These are phyloP conservation scores for Pichia sp. DNA, from an alignment of 1,139 yeast genomes.

Conservation along the genomic window DNA sequence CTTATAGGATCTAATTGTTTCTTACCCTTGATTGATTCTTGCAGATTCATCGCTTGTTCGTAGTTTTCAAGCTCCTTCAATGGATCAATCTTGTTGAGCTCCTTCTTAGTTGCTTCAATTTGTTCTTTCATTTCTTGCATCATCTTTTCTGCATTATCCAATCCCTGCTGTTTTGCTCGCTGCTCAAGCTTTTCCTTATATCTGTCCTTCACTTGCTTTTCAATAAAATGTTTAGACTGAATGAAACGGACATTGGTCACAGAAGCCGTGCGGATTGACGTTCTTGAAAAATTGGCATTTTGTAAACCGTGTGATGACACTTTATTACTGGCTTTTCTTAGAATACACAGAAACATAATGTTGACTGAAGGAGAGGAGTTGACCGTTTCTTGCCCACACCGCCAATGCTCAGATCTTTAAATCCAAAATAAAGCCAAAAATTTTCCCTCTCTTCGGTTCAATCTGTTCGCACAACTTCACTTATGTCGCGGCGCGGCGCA, in stretches of 20 bases:
- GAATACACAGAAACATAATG: no score
- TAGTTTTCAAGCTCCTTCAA: constrained; percentile 55
- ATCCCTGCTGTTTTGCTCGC: constrained; percentile 42
- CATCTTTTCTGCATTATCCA: constrained; percentile 49
- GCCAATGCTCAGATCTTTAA: no score
- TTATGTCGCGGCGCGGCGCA: no score
- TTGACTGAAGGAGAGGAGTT: no score
- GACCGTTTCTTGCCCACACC: no score
- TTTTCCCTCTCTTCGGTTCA: no score
- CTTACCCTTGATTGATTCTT: constrained; percentile 18
- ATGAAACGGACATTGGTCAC: constrained; percentile 21
- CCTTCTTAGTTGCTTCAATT: constrained; percentile 47
- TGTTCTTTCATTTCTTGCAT: constrained; percentile 55
- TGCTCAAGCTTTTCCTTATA: constrained; percentile 35
- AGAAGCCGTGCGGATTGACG: constrained; percentile 14
- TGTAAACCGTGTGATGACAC: no score
- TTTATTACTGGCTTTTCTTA: no score
- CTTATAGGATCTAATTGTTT: constrained; percentile 38
- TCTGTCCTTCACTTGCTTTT: constrained; percentile 30
- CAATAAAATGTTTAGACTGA: constrained; percentile 33
- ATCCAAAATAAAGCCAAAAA: no score
- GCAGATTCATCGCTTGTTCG: constrained; percentile 34
- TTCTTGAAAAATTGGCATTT: no score
- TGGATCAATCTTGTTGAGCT: constrained; percentile 60
- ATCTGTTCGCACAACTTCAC: no score